Base-by-base conservation (phyloP, 106 monocot species). In the Cymbidium sinense region DNA sequence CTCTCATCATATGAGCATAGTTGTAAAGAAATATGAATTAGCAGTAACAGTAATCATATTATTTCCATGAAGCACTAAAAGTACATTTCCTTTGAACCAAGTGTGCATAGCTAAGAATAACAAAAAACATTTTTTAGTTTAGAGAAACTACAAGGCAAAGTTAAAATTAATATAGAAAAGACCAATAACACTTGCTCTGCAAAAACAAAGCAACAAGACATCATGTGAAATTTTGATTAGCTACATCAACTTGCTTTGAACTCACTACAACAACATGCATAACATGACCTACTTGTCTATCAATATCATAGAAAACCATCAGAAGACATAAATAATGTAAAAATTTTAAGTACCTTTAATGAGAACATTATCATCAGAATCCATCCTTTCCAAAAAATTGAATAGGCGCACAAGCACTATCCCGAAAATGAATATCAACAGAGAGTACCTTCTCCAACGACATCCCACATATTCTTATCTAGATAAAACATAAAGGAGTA, bases 391-490 rank as follows among this genome's bases (percentile, higher is more conserved):
- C 36, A 36, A 21, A 20, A 71, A 4, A 18, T 71, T 71, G n/a
- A 71, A 71, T 71, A 71, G 71, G 37, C n/a, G 37, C 71, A 71
- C 71, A 71, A 36, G 36, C 71, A 71, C 34, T 19, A 71, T 10
- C 71, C 19, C 18, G 37, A 33, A 35, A 37, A 71, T 71, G 67
- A 39, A 37, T 20, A 71, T 71, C 34, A 71, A 37, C 71, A 71
- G 5, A 33, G 12, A 67, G 33, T 13, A 30, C 67, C 33, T 67
- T 33, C 31, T 67, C 67, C 31, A 33, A 67, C 33, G 12, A 31
- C 4, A 67, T 15, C 67, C 67, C 30, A 30, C 29, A 67, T 67
- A 33, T 15, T 67, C 33, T 67, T 67, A 67, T 3, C 67, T 67
- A 67, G 29, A 33, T 67, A 67, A 34, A 67, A 33, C 17, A 67